Evolutionary conservation across 1,284 basidiomycete species (phyloP).

Genomic region (Rhodotorula sp.): DNA sequence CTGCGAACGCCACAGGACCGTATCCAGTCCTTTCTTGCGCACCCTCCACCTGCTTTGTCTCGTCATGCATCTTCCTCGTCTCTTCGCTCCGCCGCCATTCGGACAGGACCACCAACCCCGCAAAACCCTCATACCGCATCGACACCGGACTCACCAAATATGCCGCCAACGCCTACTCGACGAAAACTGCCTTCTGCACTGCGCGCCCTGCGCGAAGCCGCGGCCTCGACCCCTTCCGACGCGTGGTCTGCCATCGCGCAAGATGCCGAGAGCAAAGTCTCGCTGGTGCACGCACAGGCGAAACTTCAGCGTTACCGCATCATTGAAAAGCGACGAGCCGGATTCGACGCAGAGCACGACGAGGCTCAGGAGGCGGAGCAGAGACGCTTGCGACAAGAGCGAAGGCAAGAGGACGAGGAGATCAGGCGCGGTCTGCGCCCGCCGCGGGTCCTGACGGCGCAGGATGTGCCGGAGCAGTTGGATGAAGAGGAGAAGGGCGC

Average conservation of each 20-base stretch:
- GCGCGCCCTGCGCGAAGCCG: background rate
- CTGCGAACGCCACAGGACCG: conserved; percentile 15
- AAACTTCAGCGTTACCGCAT: conserved; percentile 28
- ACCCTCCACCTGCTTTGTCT: conserved; percentile 4
- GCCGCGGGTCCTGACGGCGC: background rate
- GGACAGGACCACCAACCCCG: background rate
- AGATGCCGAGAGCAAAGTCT: conserved; percentile 9
- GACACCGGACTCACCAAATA: background rate
- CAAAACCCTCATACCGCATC: background rate
- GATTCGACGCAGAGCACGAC: background rate
- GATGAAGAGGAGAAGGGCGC: background rate
- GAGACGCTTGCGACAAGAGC: background rate
- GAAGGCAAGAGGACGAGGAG: conserved; percentile 14
- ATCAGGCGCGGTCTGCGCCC: conserved; percentile 15
- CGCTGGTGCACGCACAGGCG: too few species aligned
- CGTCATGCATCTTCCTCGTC: conserved; percentile 8
- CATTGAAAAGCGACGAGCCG: conserved; percentile 19
- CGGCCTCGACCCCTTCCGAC: background rate
- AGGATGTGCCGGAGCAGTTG: background rate
- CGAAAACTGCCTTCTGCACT: conserved; percentile 24
- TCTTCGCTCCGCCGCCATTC: background rate
- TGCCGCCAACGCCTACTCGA: background rate
- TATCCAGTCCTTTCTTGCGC: conserved; percentile 22
- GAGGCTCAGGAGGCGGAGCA: background rate
- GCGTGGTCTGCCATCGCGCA: background rate